Evolutionary conservation across 2,329 filamentous ascomycete species (phyloP).

Genomic region (Paramyrothecium sp.): DNA sequence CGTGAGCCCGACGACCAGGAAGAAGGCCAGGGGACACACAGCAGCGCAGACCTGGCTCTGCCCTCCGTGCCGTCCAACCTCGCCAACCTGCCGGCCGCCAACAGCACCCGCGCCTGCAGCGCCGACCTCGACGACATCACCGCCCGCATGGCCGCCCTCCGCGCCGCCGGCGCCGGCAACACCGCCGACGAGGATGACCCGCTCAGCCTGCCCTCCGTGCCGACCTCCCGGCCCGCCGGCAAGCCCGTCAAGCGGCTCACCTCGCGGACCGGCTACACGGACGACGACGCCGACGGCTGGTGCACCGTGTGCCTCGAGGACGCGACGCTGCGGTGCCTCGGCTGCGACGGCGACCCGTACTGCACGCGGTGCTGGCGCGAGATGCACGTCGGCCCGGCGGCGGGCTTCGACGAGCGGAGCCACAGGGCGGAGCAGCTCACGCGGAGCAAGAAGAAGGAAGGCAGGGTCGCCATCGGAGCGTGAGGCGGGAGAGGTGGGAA

Average conservation of each 20-base stretch:
- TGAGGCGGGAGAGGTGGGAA: slow-evolving; percentile 9
- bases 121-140: slow-evolving; percentile 43
- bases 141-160: slow-evolving; percentile 51
- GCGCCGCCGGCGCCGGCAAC: slow-evolving; percentile 19
- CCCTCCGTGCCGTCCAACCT: slow-evolving; percentile 46
- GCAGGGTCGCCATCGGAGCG: slow-evolving; percentile 34
- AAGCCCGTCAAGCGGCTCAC: slow-evolving; percentile 35
- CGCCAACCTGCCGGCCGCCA: slow-evolving; percentile 29
- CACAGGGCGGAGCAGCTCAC: slow-evolving; percentile 66
- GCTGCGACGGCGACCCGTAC: slow-evolving; percentile 71
- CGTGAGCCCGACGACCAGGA: slow-evolving; percentile 10
- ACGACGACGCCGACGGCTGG: slow-evolving; percentile 74
- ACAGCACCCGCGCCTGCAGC: slow-evolving; percentile 15
- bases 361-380: slow-evolving; percentile 79
- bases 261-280: slow-evolving; percentile 49
- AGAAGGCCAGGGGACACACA: slow-evolving; percentile 18
- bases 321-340: slow-evolving; percentile 68
- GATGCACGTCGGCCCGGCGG: slow-evolving; percentile 69
- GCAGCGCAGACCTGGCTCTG: slow-evolving; percentile 31
- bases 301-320: slow-evolving; percentile 82
- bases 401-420: slow-evolving; percentile 66
- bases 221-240: slow-evolving; percentile 46
- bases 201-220: slow-evolving; percentile 47
- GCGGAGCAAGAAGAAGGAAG: slow-evolving; percentile 30
- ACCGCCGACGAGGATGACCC: slow-evolving; percentile 27